Evolutionary conservation across 805 yeast genomes (phyloP).

Genomic region (Ogataea salicorniae): DNA sequence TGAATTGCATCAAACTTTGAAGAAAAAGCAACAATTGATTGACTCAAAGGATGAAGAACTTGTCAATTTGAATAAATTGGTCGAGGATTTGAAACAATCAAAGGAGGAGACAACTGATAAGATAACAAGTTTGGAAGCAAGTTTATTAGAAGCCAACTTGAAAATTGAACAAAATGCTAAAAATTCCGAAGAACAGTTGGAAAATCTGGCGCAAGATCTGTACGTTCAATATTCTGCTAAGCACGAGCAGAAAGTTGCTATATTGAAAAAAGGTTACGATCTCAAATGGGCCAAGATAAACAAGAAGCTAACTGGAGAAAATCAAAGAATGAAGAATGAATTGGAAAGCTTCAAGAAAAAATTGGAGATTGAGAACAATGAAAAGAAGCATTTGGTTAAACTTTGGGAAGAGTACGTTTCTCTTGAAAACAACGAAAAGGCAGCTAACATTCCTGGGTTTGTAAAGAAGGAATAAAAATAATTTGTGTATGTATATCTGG

Average conservation of each 20-base stretch:
- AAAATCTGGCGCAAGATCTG: constrained; percentile 62
- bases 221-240: constrained; percentile 72
- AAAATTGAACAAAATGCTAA: constrained; percentile 36
- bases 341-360: constrained; percentile 46
- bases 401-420: constrained; percentile 35
- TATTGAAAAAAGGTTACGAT: constrained; percentile 55
- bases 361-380: constrained; percentile 47
- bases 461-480: constrained; percentile 6
- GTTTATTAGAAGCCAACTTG: constrained; percentile 14
- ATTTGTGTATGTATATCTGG: neutral
- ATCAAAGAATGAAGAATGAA: constrained; percentile 43
- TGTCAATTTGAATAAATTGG: neutral
- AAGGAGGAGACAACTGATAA: constrained; percentile 4
- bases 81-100: constrained; percentile 3
- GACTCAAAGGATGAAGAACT: constrained; percentile 9
- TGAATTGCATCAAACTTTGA: constrained; percentile 2
- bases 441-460: constrained; percentile 16
- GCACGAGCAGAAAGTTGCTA: constrained; percentile 66
- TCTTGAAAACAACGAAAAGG: constrained; percentile 23
- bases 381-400: constrained; percentile 51
- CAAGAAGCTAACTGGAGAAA: constrained; percentile 38
- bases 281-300: constrained; percentile 44
- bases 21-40: constrained; percentile 7
- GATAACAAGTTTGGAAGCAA: constrained; percentile 16
- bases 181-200: constrained; percentile 49